phyloP scores from a whole-genome alignment of 179 eudicot species.

The Vitellaria paradoxa region DNA sequence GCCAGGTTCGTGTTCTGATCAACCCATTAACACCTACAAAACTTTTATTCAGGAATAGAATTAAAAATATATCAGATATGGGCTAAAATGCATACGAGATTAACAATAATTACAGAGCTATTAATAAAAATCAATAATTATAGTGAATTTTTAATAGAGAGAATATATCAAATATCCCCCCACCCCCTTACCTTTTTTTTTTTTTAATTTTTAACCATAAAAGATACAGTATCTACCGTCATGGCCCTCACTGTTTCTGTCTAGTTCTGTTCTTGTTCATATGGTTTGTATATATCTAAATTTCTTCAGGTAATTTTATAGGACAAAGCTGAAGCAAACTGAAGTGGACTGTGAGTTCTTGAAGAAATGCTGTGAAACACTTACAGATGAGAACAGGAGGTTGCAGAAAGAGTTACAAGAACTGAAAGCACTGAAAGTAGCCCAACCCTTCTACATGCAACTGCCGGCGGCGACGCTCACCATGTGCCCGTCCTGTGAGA shows the following conservation, averaged over 20 bases:
- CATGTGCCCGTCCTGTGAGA: slow-evolving; percentile 56
- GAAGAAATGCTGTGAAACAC: slow-evolving; percentile 57
- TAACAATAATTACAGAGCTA: no score
- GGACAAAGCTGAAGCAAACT: slow-evolving; percentile 63
- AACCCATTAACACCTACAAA: neutral
- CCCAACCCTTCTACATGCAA: slow-evolving; percentile 47
- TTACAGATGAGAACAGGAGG: slow-evolving; percentile 50
- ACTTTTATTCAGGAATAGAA: no score
- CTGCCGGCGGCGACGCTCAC: slow-evolving; percentile 56
- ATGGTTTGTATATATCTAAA: neutral
- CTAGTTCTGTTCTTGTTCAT: neutral
- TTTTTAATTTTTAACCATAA: neutral
- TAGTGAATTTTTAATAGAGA: no score
- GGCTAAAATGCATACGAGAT: no score
- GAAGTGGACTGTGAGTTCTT: slow-evolving; percentile 56
- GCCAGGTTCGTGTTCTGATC: slow-evolving; percentile 42
- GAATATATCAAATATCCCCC: no score
- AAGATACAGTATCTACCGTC: neutral
- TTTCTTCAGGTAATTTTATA: slow-evolving; percentile 7
- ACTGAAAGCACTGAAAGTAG: slow-evolving; percentile 40
- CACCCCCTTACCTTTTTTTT: no score
- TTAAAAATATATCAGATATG: no score
- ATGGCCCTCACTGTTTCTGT: no score
- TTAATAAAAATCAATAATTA: no score
- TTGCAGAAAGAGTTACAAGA: slow-evolving; percentile 57